These are phyloP conservation scores for Trichocladium uniseriatum DNA, from an alignment of 495 filamentous ascomycete species.

Conservation along the genomic window DNA sequence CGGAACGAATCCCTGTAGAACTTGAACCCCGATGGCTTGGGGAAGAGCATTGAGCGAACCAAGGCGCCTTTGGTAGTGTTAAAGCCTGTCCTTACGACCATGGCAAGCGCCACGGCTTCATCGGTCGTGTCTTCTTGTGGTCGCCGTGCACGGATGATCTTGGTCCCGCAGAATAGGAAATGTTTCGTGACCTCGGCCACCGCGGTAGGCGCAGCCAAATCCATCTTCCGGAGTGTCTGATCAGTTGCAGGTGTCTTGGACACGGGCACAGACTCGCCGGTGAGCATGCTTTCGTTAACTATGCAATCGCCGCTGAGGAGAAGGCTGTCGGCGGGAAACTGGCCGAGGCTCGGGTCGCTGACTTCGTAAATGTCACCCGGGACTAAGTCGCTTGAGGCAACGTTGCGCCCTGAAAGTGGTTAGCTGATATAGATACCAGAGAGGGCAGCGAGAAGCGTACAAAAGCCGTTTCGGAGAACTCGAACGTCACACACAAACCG, in stretches of 20 bases:
- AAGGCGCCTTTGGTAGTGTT: conserved; percentile 95
- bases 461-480: conserved; percentile 89
- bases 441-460: conserved; percentile 41
- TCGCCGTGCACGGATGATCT: conserved; percentile 80
- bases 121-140: conserved; percentile 77
- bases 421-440: conserved; percentile 13
- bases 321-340: conserved; percentile 89
- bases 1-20: conserved; percentile 97
- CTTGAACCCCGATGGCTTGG: conserved; percentile 94
- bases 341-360: conserved; percentile 87
- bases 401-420: conserved; percentile 60
- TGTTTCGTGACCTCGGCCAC: conserved; percentile 72
- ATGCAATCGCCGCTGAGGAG: conserved; percentile 92
- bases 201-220: conserved; percentile 69
- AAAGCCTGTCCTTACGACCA: conserved; percentile 90
- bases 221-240: conserved; percentile 61
- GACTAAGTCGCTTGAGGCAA: conserved; percentile 78
- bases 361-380: conserved; percentile 97
- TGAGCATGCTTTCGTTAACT: conserved; percentile 99
- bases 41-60: conserved; percentile 97
- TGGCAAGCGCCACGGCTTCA: conserved; percentile 83
- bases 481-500: conserved; percentile 91
- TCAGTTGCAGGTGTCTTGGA: conserved; percentile 85
- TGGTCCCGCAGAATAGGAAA: conserved; percentile 90
- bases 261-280: conserved; percentile 93